A percentile compares a stretch with the other conserved stretches of the same genome.
These are phyloP conservation scores for Malassezia furfur DNA, from an alignment of 1,284 basidiomycete genomes.

Conservation along the genomic window DNA sequence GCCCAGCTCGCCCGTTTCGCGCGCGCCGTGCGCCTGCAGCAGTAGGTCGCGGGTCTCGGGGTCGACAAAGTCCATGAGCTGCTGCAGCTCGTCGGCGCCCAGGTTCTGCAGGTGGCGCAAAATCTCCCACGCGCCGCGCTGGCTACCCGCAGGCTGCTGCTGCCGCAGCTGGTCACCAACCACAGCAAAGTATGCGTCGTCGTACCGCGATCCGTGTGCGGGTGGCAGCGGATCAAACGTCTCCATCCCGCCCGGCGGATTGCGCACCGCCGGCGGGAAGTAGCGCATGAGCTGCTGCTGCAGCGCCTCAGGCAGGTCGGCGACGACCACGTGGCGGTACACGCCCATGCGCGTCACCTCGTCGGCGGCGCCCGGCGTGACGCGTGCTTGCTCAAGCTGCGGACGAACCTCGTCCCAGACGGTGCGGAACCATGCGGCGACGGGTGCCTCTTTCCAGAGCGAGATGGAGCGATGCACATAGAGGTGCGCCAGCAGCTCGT, in stretches of 20 bases:
- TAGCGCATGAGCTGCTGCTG: conserved; percentile 35
- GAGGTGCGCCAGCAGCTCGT: conserved; percentile 33
- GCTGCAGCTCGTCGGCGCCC: conserved; percentile 13
- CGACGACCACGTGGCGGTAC: conserved; percentile 43
- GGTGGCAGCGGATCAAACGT: conserved; percentile 44
- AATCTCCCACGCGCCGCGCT: neutral
- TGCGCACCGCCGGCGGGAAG: conserved; percentile 32
- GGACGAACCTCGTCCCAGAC: conserved; percentile 15
- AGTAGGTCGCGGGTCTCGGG: conserved; percentile 25
- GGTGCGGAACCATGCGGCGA: conserved; percentile 28
- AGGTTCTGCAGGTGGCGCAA: conserved; percentile 12
- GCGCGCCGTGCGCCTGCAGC: neutral
- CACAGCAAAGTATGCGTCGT: conserved; percentile 37
- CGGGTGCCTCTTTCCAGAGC: conserved; percentile 38
- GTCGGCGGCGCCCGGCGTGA: conserved; percentile 16
- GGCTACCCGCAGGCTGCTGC: conserved; percentile 18
- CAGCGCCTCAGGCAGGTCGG: conserved; percentile 39
- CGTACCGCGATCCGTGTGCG: conserved; percentile 24
- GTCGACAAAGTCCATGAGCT: conserved; percentile 31
- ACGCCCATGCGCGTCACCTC: conserved; percentile 25
- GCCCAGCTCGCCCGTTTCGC: neutral
- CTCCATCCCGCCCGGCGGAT: conserved; percentile 28
- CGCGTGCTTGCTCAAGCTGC: neutral
- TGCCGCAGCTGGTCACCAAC: conserved; percentile 13
- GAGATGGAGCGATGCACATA: conserved; percentile 37